Evolutionary conservation across 2,329 filamentous ascomycete genomes (phyloP).

Genomic region (Epichloe festucae): DNA sequence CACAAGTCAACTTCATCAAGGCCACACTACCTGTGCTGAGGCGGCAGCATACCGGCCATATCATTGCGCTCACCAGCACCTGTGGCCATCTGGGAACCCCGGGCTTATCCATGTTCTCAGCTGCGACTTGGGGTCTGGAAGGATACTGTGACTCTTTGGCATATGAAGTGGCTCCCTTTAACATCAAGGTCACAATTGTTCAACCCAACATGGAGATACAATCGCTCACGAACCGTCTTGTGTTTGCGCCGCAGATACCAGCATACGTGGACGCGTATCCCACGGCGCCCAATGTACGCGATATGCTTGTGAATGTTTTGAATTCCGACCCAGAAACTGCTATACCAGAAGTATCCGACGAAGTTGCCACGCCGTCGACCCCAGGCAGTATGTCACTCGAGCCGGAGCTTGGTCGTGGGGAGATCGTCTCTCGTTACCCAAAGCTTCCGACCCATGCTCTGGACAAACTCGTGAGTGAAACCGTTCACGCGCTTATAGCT

Average conservation of each 20-base stretch:
- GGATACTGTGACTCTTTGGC: slow-evolving; percentile 91
- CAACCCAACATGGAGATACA: slow-evolving; percentile 91
- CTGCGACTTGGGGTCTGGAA: slow-evolving; percentile 87
- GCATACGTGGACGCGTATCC: slow-evolving; percentile 26
- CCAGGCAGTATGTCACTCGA: slow-evolving; percentile 20
- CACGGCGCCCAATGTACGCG: slow-evolving; percentile 66
- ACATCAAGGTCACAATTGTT: slow-evolving; percentile 89
- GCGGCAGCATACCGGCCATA: slow-evolving; percentile 70
- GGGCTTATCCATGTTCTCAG: slow-evolving; percentile 80
- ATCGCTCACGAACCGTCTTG: slow-evolving; percentile 75
- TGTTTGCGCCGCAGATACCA: slow-evolving; percentile 65
- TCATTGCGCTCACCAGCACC: slow-evolving; percentile 80
- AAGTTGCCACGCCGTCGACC: slow-evolving; percentile 17
- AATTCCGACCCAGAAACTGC: slow-evolving; percentile 60
- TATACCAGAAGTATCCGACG: slow-evolving; percentile 21
- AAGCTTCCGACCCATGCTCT: slow-evolving; percentile 54
- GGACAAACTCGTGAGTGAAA: slow-evolving; percentile 70
- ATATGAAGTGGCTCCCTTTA: slow-evolving; percentile 94
- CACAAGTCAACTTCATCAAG: slow-evolving; percentile 91
- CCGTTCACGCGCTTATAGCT: slow-evolving; percentile 77
- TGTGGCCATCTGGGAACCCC: slow-evolving; percentile 89
- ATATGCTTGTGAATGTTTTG: slow-evolving; percentile 69
- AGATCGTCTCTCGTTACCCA: slow-evolving; percentile 58
- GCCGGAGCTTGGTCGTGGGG: slow-evolving; percentile 21
- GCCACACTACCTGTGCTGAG: slow-evolving; percentile 71